Percentiles rank a stretch among this genome's conserved stretches.
These are phyloP conservation scores for Cladophialophora bantiana DNA, from an alignment of 2,329 filamentous ascomycete genomes.

Conservation along the genomic window DNA sequence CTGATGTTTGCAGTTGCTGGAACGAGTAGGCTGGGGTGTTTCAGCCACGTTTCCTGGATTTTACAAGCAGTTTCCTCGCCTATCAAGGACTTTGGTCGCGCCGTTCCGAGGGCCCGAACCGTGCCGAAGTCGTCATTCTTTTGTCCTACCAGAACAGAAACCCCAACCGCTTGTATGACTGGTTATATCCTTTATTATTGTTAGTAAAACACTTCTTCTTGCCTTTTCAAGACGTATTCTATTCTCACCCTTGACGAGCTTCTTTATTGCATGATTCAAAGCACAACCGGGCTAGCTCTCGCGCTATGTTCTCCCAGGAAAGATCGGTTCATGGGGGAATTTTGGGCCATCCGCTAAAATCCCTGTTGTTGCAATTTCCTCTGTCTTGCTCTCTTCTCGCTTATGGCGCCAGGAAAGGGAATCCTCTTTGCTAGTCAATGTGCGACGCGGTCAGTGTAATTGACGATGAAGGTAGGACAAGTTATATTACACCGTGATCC, in stretches of 20 bases:
- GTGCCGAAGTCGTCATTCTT: slow-evolving; percentile 6
- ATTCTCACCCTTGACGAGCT: background rate
- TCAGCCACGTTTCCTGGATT: background rate
- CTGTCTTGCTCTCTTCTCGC: slow-evolving; percentile 7
- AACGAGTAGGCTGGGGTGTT: background rate
- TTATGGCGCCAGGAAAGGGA: background rate
- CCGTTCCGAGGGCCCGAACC: slow-evolving; percentile 6
- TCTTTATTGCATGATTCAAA: background rate
- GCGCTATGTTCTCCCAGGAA: background rate
- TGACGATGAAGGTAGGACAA: background rate
- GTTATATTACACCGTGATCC: background rate
- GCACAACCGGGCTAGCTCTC: background rate
- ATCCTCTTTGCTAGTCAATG: background rate
- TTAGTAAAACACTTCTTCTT: background rate
- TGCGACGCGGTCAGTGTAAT: background rate
- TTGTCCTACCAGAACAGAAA: background rate
- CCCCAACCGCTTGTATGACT: background rate
- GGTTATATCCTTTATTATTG: background rate
- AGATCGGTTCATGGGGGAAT: background rate
- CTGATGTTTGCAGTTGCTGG: background rate
- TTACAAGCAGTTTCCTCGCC: slow-evolving; percentile 1
- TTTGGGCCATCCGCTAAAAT: background rate
- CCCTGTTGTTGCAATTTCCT: slow-evolving; percentile 2
- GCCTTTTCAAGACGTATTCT: background rate
- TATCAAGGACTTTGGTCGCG: background rate